These are phyloP conservation scores for Malania oleifera DNA, from an alignment of 164 flowering plant species.

Conservation along the genomic window DNA sequence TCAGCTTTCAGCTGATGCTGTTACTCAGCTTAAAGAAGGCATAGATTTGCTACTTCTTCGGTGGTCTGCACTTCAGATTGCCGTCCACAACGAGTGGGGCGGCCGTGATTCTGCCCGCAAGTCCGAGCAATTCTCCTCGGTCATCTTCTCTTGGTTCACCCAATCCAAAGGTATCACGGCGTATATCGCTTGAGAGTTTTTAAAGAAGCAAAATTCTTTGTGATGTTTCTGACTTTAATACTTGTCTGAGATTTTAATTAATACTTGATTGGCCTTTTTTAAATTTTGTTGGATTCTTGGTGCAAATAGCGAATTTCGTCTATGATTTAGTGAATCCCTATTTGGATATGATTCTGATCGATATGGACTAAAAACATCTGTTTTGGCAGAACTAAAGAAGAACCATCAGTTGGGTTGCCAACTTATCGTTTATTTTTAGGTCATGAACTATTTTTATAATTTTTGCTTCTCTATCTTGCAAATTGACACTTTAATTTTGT, in stretches of 20 bases:
- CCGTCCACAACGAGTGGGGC: conserved; percentile 41
- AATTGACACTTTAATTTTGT: no score
- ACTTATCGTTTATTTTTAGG: no score
- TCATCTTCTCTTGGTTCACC: conserved; percentile 33
- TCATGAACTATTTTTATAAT: no score
- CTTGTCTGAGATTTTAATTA: not conserved
- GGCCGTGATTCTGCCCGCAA: conserved; percentile 34
- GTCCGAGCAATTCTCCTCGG: conserved; percentile 25
- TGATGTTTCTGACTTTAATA: not conserved
- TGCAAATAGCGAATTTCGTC: not conserved
- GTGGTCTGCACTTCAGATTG: conserved; percentile 46
- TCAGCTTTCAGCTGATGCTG: not conserved
- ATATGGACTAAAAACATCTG: no score
- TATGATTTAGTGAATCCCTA: not conserved
- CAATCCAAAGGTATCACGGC: conserved; percentile 25
- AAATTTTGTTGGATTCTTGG: not conserved
- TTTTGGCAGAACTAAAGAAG: no score
- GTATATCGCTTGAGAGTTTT: not conserved
- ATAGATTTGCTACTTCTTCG: conserved; percentile 16
- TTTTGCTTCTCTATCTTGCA: no score
- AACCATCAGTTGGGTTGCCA: no score
- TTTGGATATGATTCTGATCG: no score
- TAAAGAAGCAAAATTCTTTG: not conserved
- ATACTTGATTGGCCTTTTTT: not conserved
- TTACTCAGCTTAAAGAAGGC: not conserved